Base-by-base conservation (phyloP, 495 filamentous ascomycete genomes). In the Trichoderma erinaceum region DNA sequence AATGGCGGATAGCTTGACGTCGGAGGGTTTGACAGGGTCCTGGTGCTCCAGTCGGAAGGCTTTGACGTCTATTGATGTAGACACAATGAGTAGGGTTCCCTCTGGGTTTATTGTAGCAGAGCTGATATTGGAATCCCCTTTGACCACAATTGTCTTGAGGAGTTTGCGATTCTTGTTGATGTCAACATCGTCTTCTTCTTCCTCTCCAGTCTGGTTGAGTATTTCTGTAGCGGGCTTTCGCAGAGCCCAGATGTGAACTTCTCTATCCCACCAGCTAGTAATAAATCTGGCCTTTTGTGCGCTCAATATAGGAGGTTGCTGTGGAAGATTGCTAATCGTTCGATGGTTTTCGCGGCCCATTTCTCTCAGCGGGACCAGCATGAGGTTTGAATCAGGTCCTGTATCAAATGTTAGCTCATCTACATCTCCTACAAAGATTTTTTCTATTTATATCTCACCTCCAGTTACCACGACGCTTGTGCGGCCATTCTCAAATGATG, bases 221-320 rank as follows among this genome's bases (percentile, higher is more conserved):
- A 68, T 41, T 23, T 44, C 41, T 43, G 71, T 77, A 64, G 83
- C 75, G 61, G 83, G 76, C 74, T 77, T 75, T 74, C 61, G 81
- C 16, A 93, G 73, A 56, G 86, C 86, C 93, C 93, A 99, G 69
- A 99, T 86, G 68, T 87, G 87, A 29, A 97, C 79, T 72, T 97
- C 91, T 69, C 89, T 84, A 66, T 94, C 90, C 95, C 95, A 99
- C 89, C 92, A 98, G 73, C 91, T 92, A 78, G 94, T 86, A 13
- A 99, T 78, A 21, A 96, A 76, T 44, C 94, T 84, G 41, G 85
- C 85, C 23, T 83, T 86, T 3, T 88, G 83, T 15, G 92, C 87
- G 65, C 90, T 92, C 35, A 85, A 80, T 10, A 97, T 72, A 4
- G 86, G 85, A 1, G 89, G 84, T 21, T 83, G 82, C 77, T 97